Conservation (phyloP, 202 grass and related monocot genomes). For the Setaria viridis region DNA sequence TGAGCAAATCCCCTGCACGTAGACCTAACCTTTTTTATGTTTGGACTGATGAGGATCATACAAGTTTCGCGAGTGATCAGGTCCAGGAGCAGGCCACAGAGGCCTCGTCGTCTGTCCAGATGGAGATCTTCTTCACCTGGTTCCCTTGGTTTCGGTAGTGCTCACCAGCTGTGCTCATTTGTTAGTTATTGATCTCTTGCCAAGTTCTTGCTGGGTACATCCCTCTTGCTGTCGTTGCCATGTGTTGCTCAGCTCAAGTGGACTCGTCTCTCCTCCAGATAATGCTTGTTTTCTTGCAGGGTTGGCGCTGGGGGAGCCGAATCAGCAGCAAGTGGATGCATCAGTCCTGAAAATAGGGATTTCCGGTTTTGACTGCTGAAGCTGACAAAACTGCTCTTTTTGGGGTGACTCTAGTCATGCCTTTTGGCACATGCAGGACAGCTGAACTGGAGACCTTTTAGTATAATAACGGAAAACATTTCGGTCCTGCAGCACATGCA, state of each 20-base stretch:
- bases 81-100: conserved; percentile 38
- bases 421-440: background rate
- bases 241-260: background rate
- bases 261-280: background rate
- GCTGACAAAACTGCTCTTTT: conserved; percentile 31
- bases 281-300: conserved; percentile 34
- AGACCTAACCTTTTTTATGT: too few species aligned
- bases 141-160: background rate
- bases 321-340: background rate
- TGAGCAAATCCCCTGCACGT: conserved; percentile 21
- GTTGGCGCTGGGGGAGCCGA: background rate
- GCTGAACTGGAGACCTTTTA: background rate
- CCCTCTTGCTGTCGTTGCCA: background rate
- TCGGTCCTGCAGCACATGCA: background rate
- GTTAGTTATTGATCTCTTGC: background rate
- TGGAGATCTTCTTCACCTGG: background rate
- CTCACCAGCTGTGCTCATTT: conserved; percentile 20
- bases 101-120: conserved; percentile 15
- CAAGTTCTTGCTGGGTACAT: conserved; percentile 26
- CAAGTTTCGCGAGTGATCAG: background rate
- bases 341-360: background rate
- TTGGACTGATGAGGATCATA: too few species aligned
- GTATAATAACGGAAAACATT: background rate
- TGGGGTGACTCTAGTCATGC: background rate
- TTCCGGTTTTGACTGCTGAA: conserved; percentile 24